Percentiles rank a stretch among this genome's conserved stretches.
phyloP scores from a whole-genome alignment of 1,284 basidiomycete species.

The Cutaneotrichosporon curvatum region DNA sequence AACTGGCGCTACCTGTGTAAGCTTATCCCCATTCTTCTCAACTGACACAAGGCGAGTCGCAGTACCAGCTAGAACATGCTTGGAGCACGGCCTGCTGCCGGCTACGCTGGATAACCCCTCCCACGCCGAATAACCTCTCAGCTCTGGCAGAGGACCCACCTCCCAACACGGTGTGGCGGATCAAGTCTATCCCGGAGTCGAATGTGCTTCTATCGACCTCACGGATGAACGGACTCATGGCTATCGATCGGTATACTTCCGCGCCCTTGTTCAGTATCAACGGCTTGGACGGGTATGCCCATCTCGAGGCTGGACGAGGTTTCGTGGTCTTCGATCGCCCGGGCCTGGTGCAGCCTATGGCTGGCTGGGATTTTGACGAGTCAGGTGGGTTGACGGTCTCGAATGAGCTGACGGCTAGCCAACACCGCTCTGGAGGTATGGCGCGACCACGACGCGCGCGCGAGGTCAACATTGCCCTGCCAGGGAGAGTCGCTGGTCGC shows the following conservation, averaged over 20 bases:
- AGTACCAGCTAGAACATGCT: slow-evolving; percentile 19
- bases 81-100: slow-evolving; percentile 26
- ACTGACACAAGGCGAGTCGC: slow-evolving; percentile 13
- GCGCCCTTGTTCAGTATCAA: slow-evolving; percentile 25
- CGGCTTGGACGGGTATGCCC: slow-evolving; percentile 20
- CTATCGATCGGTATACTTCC: slow-evolving; percentile 8
- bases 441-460: slow-evolving; percentile 22
- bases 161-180: slow-evolving; percentile 30
- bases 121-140: too few relatives aligned
- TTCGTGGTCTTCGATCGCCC: slow-evolving; percentile 26
- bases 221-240: slow-evolving; percentile 9
- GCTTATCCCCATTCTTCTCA: neutral
- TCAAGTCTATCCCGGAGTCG: slow-evolving; percentile 33
- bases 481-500: slow-evolving; percentile 6
- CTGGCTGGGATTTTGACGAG: slow-evolving; percentile 4
- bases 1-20: slow-evolving; percentile 20
- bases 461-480: slow-evolving; percentile 6
- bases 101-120: slow-evolving; percentile 23
- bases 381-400: neutral
- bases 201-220: slow-evolving; percentile 27
- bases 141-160: slow-evolving; percentile 5
- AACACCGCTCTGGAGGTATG: slow-evolving; percentile 24
- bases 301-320: slow-evolving; percentile 38
- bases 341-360: slow-evolving; percentile 2
- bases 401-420: neutral